Conservation (phyloP, 1,139 yeast genomes). For the Yarrowia galli region DNA sequence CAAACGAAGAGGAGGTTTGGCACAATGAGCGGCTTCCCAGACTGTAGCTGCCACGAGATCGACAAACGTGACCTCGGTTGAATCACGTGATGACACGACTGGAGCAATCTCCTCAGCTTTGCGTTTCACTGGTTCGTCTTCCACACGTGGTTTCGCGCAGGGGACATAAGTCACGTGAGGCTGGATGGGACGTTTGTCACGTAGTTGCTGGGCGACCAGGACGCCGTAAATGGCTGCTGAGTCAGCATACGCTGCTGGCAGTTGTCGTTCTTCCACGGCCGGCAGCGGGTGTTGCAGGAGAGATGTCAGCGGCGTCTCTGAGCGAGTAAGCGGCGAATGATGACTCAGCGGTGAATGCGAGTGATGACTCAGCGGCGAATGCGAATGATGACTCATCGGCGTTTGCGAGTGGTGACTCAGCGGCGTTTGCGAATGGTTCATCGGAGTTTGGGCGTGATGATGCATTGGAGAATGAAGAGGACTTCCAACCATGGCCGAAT, state of each 20-base stretch:
- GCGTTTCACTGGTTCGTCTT: constrained; percentile 21
- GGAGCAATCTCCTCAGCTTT: not conserved
- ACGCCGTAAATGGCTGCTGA: constrained; percentile 35
- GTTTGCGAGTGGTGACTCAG: not conserved
- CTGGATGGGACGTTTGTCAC: not conserved
- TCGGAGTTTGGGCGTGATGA: too few relatives aligned
- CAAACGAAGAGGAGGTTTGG: constrained; percentile 48
- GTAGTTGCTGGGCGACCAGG: constrained; percentile 18
- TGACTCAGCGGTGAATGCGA: not conserved
- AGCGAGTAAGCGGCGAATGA: not conserved
- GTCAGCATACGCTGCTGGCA: constrained; percentile 18
- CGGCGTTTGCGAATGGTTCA: not conserved
- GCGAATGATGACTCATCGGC: not conserved
- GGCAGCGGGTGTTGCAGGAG: not conserved
- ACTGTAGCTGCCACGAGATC: constrained; percentile 40
- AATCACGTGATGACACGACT: not conserved
- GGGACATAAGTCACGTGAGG: constrained; percentile 15
- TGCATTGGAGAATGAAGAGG: not conserved
- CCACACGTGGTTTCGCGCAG: constrained; percentile 4
- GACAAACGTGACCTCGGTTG: constrained; percentile 26
- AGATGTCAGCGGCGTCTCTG: constrained; percentile 14
- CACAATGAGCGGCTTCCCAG: constrained; percentile 47
- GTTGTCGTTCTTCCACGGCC: constrained; percentile 9
- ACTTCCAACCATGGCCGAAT: not conserved
- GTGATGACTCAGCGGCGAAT: not conserved